Percentiles rank a stretch among this genome's conserved stretches.
These are phyloP conservation scores for Paxillus involutus DNA, from an alignment of 768 basidiomycete genomes.

Conservation along the genomic window DNA sequence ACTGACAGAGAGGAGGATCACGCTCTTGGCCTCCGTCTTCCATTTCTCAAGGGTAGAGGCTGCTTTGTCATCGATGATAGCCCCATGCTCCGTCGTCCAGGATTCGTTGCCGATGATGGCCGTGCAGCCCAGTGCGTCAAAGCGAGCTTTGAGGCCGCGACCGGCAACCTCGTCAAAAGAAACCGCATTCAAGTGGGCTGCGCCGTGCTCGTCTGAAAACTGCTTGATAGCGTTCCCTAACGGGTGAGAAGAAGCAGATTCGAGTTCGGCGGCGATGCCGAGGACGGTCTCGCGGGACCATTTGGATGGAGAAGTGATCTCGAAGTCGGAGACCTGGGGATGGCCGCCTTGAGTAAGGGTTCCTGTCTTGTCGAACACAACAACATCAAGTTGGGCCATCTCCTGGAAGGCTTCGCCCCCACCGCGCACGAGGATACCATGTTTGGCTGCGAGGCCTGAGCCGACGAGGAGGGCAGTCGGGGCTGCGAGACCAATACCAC, in stretches of 20 bases:
- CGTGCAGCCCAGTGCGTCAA: slow-evolving; percentile 38
- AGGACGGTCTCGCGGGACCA: slow-evolving; percentile 42
- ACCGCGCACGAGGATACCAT: slow-evolving; percentile 80
- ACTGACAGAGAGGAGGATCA: slow-evolving; percentile 58
- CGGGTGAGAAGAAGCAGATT: slow-evolving; percentile 63
- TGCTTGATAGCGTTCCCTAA: slow-evolving; percentile 58
- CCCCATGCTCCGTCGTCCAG: slow-evolving; percentile 56
- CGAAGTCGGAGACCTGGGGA: slow-evolving; percentile 58
- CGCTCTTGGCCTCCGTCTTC: slow-evolving; percentile 69
- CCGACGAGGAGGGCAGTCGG: slow-evolving; percentile 86
- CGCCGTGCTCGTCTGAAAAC: slow-evolving; percentile 40
- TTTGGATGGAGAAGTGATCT: slow-evolving; percentile 20
- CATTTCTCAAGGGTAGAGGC: slow-evolving; percentile 42
- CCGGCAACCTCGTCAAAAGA: slow-evolving; percentile 64
- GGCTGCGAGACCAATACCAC: slow-evolving; percentile 83
- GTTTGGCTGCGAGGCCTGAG: slow-evolving; percentile 74
- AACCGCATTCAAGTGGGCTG: slow-evolving; percentile 30
- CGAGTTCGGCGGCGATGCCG: slow-evolving; percentile 54
- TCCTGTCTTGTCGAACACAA: slow-evolving; percentile 89
- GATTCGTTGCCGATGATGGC: slow-evolving; percentile 71
- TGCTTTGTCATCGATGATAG: slow-evolving; percentile 30
- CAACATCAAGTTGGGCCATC: slow-evolving; percentile 67
- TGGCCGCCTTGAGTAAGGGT: slow-evolving; percentile 72
- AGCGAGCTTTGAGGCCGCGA: slow-evolving; percentile 55
- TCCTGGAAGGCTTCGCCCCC: slow-evolving; percentile 92